Conservation (phyloP, 1,284 basidiomycete genomes). For the Somion occarium region DNA sequence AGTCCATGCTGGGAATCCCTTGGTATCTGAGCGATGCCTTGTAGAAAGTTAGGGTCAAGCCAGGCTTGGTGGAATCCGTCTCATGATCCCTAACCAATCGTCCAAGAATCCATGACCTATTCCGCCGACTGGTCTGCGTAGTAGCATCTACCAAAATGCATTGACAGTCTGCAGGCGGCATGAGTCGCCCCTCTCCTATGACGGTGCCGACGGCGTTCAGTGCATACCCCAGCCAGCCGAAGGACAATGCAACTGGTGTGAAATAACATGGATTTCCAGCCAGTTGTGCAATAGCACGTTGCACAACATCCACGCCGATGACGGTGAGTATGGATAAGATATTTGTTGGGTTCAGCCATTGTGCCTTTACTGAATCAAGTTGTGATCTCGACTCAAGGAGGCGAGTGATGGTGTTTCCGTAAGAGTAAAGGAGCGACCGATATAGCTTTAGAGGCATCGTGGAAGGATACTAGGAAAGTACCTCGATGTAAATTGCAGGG, state of each 20-base stretch:
- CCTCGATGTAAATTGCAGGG: no score
- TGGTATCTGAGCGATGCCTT: conserved; percentile 6
- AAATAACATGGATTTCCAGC: conserved; percentile 20
- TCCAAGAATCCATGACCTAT: conserved; percentile 28
- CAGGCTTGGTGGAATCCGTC: conserved; percentile 11
- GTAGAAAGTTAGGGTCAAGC: conserved; percentile 14
- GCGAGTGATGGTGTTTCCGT: no score
- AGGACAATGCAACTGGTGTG: conserved; percentile 32
- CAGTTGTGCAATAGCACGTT: conserved; percentile 29
- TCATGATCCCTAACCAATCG: conserved; percentile 27
- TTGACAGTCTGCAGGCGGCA: conserved; percentile 25
- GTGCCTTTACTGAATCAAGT: conserved; percentile 16
- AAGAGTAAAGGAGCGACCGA: no score
- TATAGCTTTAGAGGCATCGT: no score
- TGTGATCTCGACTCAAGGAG: neutral
- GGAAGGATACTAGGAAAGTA: no score
- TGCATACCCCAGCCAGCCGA: conserved; percentile 35
- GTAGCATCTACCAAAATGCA: conserved; percentile 22
- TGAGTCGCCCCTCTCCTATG: conserved; percentile 26
- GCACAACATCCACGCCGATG: conserved; percentile 33
- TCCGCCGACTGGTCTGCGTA: conserved; percentile 23
- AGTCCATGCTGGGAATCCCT: conserved; percentile 19
- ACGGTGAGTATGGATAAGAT: conserved; percentile 28
- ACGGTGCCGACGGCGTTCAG: conserved; percentile 24
- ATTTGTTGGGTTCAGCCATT: conserved; percentile 28